phyloP scores from a whole-genome alignment of 2,329 filamentous ascomycete genomes.

The Zopfia rhizophila region DNA sequence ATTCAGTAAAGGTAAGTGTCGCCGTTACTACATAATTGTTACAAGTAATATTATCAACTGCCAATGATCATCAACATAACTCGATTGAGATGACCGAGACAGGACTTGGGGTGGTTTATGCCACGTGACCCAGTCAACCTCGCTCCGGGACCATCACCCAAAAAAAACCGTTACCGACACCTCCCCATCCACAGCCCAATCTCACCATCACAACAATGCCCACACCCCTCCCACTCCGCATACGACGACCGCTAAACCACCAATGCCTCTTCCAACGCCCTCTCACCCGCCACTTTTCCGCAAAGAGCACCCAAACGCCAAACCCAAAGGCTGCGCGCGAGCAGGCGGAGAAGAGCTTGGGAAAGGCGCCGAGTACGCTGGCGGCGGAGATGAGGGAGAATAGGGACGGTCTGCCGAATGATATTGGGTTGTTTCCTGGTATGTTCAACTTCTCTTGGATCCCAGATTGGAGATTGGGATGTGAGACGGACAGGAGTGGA shows the following conservation, averaged over 20 bases:
- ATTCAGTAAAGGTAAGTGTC: too few species aligned
- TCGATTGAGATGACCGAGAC: too few species aligned
- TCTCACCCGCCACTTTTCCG: conserved; percentile 35
- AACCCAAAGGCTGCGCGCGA: too few species aligned
- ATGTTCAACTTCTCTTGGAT: conserved; percentile 4
- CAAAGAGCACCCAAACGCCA: conserved; percentile 24
- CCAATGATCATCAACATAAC: too few species aligned
- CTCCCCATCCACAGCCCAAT: too few species aligned
- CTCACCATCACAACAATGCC: conserved; percentile 41
- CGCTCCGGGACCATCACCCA: too few species aligned
- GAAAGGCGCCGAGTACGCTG: conserved; percentile 3
- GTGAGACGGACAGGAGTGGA: not conserved
- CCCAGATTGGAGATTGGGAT: not conserved
- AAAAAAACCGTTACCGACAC: too few species aligned
- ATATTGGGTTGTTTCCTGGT: conserved; percentile 32
- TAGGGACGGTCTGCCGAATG: conserved; percentile 12
- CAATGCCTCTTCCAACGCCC: conserved; percentile 39
- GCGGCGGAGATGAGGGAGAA: conserved; percentile 12
- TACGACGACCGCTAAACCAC: conserved; percentile 34
- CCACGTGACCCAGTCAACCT: too few species aligned
- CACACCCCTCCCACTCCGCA: conserved; percentile 36
- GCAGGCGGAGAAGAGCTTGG: conserved; percentile 2
- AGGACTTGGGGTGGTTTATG: too few species aligned
- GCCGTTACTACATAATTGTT: too few species aligned
- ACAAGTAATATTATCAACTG: too few species aligned